These are phyloP conservation scores for Tribonema minus DNA, from an alignment of 108 stramenopile genomes.

Conservation along the genomic window DNA sequence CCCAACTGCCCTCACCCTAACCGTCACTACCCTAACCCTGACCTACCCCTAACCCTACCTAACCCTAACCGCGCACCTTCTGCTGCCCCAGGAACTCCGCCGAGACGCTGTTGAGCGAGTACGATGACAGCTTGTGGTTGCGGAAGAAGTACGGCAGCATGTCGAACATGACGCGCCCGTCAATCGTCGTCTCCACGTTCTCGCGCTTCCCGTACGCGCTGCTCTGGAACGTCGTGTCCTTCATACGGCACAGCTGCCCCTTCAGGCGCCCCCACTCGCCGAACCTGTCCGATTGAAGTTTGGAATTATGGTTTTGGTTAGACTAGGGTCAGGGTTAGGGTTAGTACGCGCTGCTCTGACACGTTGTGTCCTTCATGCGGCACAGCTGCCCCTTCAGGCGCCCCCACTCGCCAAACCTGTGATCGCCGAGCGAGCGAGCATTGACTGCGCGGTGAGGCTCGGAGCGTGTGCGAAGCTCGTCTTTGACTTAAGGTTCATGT, in stretches of 20 bases:
- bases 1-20: constrained; percentile 85
- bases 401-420: constrained; percentile 78
- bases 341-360: no score
- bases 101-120: no score
- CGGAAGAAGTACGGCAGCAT: constrained; percentile 99
- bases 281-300: constrained; percentile 64
- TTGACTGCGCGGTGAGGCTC: no score
- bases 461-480: no score
- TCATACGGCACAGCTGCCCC: constrained; percentile 76
- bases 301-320: no score
- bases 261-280: constrained; percentile 80
- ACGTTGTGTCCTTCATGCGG: no score
- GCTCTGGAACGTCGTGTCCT: constrained; percentile 91
- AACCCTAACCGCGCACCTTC: no score
- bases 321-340: no score
- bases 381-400: constrained; percentile 72
- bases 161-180: constrained; percentile 96
- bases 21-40: no score
- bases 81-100: constrained; percentile 94
- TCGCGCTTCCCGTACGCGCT: constrained; percentile 87
- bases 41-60: no score
- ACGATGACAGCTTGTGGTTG: constrained; percentile 97
- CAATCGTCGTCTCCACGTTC: constrained; percentile 91
- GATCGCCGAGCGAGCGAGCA: no score
- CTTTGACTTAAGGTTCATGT: no score